Evolutionary conservation across 805 yeast genomes (phyloP), one percentile per base, ranked within the genome.

Genomic region (Ogataea corticis): DNA sequence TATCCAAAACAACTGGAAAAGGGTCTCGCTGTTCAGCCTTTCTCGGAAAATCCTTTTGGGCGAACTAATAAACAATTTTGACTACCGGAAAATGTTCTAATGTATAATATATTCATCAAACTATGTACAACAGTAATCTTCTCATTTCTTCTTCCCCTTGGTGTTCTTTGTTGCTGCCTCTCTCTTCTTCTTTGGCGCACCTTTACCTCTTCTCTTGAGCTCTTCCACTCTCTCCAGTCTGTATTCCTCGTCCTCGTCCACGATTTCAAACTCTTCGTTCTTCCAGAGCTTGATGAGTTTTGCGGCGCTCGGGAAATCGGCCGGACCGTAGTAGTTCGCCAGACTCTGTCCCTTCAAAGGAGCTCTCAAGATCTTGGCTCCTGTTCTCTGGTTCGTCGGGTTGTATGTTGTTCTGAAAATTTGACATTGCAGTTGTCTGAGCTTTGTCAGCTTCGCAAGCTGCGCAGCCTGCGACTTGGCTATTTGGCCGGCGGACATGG

Each of bases 151-250:
- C 61, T 68, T 68, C 49, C 68, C 70, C 59, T 68, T 68, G 46
- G 68, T 68, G 45, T 67, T 44, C 16, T 51, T 46, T 23, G 48
- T 38, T 21, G 67, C 67, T 18, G 69, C 71, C 54, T 72, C 77
- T 57, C 74, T 77, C 69, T 76, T 79, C 74, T 87, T 87, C 73
- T 83, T 79, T 57, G 94, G 95, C 11, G 94, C 89, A 66, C 92
- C 91, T 68, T 87, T 87, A 67, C 88, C 91, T 79, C 94, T 85
- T 77, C 85, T 83, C 73, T 82, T 86, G 67, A 87, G 76, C 38
- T 71, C 72, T 46, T 69, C 80, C 17, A 80, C 82, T 79, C 81
- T 81, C 48, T 71, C 76, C 50, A 84, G 59, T 66, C 96, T 76
- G 66, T 83, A 82, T 34, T 75, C 79, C 62, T 87, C 95, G 49